Percentiles rank a stretch among this genome's conserved stretches.
phyloP scores from a whole-genome alignment of 148 eudicot genomes.

The Arbutus unedo region DNA sequence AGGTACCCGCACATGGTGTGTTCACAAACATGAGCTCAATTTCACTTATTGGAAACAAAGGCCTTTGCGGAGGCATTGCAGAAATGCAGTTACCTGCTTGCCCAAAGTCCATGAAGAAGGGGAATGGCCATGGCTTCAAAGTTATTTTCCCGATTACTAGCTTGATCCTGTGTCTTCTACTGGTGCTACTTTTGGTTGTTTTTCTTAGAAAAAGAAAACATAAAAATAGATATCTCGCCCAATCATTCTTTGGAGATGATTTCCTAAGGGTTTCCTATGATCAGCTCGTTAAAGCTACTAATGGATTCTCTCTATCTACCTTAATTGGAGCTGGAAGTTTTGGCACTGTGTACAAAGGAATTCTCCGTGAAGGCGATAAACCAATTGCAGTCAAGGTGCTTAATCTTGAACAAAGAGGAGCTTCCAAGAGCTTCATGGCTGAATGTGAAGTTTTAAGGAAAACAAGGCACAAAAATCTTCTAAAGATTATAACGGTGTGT shows the following conservation, averaged over 20 bases:
- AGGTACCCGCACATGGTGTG: background rate
- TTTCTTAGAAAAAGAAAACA: background rate
- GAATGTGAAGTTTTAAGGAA: constrained; percentile 14
- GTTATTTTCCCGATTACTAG: background rate
- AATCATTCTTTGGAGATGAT: background rate
- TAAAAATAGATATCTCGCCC: background rate
- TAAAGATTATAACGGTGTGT: too few species aligned
- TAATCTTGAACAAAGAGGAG: constrained; percentile 8
- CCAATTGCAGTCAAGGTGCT: constrained; percentile 14
- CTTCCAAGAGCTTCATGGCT: constrained; percentile 16
- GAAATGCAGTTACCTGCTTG: constrained; percentile 8
- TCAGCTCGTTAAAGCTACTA: constrained; percentile 9
- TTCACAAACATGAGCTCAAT: background rate
- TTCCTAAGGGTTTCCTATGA: constrained; percentile 4
- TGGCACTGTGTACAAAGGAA: constrained; percentile 10
- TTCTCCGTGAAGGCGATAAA: background rate
- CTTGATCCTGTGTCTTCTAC: background rate
- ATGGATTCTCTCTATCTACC: background rate
- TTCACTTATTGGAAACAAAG: background rate
- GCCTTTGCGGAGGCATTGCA: constrained; percentile 8
- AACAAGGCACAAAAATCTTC: too few species aligned
- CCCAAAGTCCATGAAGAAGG: background rate
- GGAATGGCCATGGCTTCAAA: background rate
- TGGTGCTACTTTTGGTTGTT: background rate
- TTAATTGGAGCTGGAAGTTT: background rate